Percentiles rank a stretch among this genome's conserved stretches.
phyloP scores from a whole-genome alignment of 2,329 filamentous ascomycete species.

The Aspergillus phoenicis region DNA sequence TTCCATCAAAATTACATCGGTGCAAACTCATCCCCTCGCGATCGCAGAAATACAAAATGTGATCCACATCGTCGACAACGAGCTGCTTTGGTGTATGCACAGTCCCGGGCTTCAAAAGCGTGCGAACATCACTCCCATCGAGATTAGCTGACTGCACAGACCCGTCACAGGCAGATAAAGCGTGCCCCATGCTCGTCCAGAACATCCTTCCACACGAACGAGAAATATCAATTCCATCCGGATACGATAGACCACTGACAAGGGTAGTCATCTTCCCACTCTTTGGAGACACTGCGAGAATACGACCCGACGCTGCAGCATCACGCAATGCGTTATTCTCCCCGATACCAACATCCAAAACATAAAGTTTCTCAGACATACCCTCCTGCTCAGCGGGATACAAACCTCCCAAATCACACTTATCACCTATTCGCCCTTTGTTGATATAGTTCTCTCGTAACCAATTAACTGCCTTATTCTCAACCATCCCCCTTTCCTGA shows the following conservation, averaged over 20 bases:
- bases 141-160: constrained; percentile 49
- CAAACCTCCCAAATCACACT: constrained; percentile 43
- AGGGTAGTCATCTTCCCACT: constrained; percentile 21
- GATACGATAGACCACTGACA: constrained; percentile 31
- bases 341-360: constrained; percentile 30
- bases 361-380: constrained; percentile 13
- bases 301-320: constrained; percentile 15
- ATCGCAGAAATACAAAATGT: constrained; percentile 47
- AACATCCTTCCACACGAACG: constrained; percentile 42
- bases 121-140: constrained; percentile 51
- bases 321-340: constrained; percentile 18
- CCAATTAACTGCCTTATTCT: constrained; percentile 46
- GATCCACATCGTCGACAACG: constrained; percentile 28
- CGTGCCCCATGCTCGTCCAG: constrained; percentile 55
- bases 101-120: constrained; percentile 47
- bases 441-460: constrained; percentile 50
- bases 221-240: constrained; percentile 52
- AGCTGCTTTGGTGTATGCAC: constrained; percentile 56
- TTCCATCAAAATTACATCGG: constrained; percentile 41
- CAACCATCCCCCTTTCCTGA: constrained; percentile 47
- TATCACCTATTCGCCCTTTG: constrained; percentile 49
- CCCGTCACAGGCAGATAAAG: constrained; percentile 44
- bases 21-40: constrained; percentile 46
- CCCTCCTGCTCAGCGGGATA: constrained; percentile 28
- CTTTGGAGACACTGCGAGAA: constrained; percentile 16